Percentiles rank a stretch among this genome's conserved stretches.
Conservation (phyloP, 257 asterid genomes). For the Rhazya stricta region DNA sequence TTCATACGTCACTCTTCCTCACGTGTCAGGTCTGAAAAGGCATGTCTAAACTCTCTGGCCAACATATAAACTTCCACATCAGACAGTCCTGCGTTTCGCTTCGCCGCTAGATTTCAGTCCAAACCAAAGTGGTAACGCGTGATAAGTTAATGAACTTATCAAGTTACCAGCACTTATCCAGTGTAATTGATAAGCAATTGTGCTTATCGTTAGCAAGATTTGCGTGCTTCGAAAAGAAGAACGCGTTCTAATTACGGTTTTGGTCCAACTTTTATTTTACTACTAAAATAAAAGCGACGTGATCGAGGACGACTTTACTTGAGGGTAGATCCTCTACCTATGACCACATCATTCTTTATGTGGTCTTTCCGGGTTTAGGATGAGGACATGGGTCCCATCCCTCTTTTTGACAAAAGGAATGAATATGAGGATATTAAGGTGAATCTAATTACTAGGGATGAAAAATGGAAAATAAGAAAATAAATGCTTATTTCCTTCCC, state of each 20-base stretch:
- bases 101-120: not conserved
- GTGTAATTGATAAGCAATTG: fast-evolving
- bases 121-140: not conserved
- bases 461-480: too few relatives aligned
- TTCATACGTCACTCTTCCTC: not conserved
- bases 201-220: not conserved
- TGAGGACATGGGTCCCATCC: not conserved
- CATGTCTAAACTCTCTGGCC: not conserved
- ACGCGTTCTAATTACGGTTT: not conserved
- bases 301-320: not conserved
- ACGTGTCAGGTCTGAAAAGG: not conserved
- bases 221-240: not conserved
- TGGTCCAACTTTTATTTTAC: not conserved
- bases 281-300: not conserved
- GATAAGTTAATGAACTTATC: too few relatives aligned
- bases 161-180: too few relatives aligned
- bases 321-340: too few relatives aligned
- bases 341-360: too few relatives aligned
- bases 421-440: too few relatives aligned
- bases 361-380: too few relatives aligned
- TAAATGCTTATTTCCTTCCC: not conserved
- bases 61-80: not conserved
- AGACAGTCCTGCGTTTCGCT: not conserved
- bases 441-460: not conserved
- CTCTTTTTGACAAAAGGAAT: too few relatives aligned